phyloP scores from a whole-genome alignment of 2,329 filamentous ascomycete species.

The Fusarium proliferatum region DNA sequence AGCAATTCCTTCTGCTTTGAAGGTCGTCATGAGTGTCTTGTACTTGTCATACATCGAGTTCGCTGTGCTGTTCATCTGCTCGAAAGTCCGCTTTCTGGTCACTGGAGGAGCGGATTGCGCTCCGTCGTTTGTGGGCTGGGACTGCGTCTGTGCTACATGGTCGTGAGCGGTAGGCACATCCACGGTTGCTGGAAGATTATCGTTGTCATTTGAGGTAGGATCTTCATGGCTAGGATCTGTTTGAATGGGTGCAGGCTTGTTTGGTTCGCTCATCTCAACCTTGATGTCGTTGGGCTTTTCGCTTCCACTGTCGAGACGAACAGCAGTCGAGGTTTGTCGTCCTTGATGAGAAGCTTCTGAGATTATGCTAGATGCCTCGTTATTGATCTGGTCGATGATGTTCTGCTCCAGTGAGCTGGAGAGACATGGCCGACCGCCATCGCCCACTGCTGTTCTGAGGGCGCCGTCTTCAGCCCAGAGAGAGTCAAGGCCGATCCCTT shows the following conservation, averaged over 20 bases:
- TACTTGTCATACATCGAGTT: not conserved
- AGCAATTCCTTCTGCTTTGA: not conserved
- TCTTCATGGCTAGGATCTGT: too few species aligned
- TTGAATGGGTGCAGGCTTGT: accelerated
- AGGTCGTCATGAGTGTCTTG: not conserved
- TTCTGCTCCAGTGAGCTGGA: not conserved
- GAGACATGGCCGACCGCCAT: not conserved
- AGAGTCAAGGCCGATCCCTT: not conserved
- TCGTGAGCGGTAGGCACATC: not conserved
- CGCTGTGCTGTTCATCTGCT: not conserved
- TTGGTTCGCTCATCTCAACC: not conserved
- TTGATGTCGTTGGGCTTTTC: not conserved
- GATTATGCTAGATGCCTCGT: accelerated
- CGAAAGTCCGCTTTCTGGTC: not conserved
- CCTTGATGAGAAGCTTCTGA: not conserved
- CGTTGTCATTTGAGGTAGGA: accelerated
- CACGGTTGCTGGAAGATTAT: too few species aligned
- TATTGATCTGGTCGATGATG: accelerated
- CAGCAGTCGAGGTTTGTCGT: not conserved
- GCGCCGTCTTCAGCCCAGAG: not conserved
- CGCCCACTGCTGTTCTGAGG: not conserved
- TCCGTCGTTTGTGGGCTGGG: accelerated
- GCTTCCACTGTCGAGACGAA: too few species aligned
- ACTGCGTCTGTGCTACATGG: not conserved
- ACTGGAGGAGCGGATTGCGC: too few species aligned